Evolutionary conservation across 2,329 filamentous ascomycete genomes (phyloP).

Genomic region (Fusarium sterilihyphosum): DNA sequence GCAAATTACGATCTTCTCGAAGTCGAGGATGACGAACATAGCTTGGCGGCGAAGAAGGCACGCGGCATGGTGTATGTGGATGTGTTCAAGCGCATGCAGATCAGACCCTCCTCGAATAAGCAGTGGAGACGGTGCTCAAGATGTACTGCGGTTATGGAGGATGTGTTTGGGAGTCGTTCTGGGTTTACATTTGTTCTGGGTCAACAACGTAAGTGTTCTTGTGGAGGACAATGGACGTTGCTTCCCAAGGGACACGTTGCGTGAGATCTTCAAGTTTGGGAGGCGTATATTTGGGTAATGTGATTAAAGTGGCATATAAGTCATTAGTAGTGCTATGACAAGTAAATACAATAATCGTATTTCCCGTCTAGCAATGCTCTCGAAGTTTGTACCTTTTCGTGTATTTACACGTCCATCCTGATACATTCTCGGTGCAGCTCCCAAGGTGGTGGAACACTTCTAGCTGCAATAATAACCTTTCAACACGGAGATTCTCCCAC

Average conservation of each 20-base stretch:
- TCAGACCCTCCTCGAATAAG: constrained; percentile 46
- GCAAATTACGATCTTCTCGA: constrained; percentile 77
- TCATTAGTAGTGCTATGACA: not conserved
- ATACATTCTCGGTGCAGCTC: too few relatives aligned
- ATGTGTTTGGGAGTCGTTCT: constrained; percentile 58
- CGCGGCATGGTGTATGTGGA: constrained; percentile 57
- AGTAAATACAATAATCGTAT: not conserved
- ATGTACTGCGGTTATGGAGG: constrained; percentile 74
- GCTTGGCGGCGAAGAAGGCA: constrained; percentile 52
- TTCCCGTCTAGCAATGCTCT: not conserved
- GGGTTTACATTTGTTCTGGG: constrained; percentile 64
- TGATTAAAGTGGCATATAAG: not conserved
- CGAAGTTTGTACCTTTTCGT: not conserved
- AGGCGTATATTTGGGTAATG: not conserved
- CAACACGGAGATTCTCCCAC: not conserved
- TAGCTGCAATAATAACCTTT: not conserved
- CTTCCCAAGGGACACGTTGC: constrained; percentile 48
- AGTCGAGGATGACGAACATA: constrained; percentile 66
- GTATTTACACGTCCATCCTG: not conserved
- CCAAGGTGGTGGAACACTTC: not conserved
- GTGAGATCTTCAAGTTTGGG: constrained; percentile 4
- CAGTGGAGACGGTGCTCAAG: constrained; percentile 59
- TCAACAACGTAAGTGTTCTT: constrained; percentile 66
- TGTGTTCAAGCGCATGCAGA: constrained; percentile 68
- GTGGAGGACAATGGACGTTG: constrained; percentile 63